Base-by-base conservation (phyloP, 768 basidiomycete genomes). In the Russula sp. region DNA sequence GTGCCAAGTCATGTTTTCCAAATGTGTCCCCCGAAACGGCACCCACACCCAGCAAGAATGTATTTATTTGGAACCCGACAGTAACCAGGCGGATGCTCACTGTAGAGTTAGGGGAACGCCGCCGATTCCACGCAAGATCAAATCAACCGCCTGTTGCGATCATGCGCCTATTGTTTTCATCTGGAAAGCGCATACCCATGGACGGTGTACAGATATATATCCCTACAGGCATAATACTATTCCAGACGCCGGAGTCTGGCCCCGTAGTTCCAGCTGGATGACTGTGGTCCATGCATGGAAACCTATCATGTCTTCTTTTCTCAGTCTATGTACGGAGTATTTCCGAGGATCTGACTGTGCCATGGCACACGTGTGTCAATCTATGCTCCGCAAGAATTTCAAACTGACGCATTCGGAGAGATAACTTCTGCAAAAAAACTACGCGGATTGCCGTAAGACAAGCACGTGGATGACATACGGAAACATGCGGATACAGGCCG, bases 331-430 rank as follows among this genome's bases (percentile, higher is more conserved):
- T 47, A 42, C 35, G 52, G 52, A 49, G 29, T n/a, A 38, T 53
- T 49, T 59, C 58, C 52, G 61, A 59, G 57, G 35, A 51, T 59
- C 52, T 54, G 47, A 47, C 32, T 46, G 18, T 42, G 47, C 52
- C 51, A 53, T 42, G 32, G 10, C 52, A 63, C 62, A 63, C 45
- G 43, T 46, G 50, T 56, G 56, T 39, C 61, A 57, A 56, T 53
- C 52, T 34, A 32, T 13, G 36, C 56, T 57, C 48, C 29, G 46
- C 35, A n/a, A 47, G 42, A 63, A 41, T 63, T 58, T 63, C 38
- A 59, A 36, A 59, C 22, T 34, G 22, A 52, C 43, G 57, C 57
- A 53, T 59, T 59, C 3, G 25, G 39, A 35, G 47, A n/a, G 46
- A 63, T 39, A 39, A 32, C 20, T 34, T 48, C 46, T 54, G 57